Percentiles rank a stretch among this genome's conserved stretches.
Conservation (phyloP, 108 stramenopile species). For the Ochromonas danica region DNA sequence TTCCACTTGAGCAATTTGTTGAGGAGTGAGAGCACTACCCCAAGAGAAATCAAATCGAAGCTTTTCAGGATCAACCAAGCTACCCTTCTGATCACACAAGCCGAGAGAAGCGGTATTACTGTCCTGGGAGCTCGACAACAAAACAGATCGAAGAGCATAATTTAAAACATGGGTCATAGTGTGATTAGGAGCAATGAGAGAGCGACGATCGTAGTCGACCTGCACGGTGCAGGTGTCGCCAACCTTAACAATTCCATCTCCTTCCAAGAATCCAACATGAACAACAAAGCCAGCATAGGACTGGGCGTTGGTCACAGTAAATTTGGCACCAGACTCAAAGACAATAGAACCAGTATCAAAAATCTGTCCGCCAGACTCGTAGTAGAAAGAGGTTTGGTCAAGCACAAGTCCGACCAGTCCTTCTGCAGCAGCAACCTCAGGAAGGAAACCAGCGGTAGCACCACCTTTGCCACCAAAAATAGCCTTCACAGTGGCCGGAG, state of each 20-base stretch:
- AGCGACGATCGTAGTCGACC: slow-evolving; percentile 90
- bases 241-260: slow-evolving; percentile 66
- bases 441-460: slow-evolving; percentile 79
- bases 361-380: slow-evolving; percentile 93
- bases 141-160: slow-evolving; percentile 81
- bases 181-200: slow-evolving; percentile 86
- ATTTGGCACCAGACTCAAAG: background rate
- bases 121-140: slow-evolving; percentile 59
- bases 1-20: slow-evolving; percentile 78
- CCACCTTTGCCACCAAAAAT: slow-evolving; percentile 76
- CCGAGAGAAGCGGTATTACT: slow-evolving; percentile 44
- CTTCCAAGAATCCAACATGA: slow-evolving; percentile 69
- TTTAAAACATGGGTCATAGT: slow-evolving; percentile 99
- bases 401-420: slow-evolving; percentile 83
- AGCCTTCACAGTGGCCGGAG: slow-evolving; percentile 73
- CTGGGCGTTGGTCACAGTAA: background rate
- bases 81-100: slow-evolving; percentile 83
- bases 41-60: slow-evolving; percentile 97
- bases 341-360: slow-evolving; percentile 81
- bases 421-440: slow-evolving; percentile 53
- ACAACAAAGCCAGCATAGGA: slow-evolving; percentile 66
- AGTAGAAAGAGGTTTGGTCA: slow-evolving; percentile 89
- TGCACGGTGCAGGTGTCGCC: slow-evolving; percentile 72
- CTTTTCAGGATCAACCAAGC: slow-evolving; percentile 84
- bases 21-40: slow-evolving; percentile 70